Percentiles rank a stretch among this genome's conserved stretches.
Evolutionary conservation across 176 grass and related monocot genomes (phyloP).

Genomic region (Oryza glumipatula): DNA sequence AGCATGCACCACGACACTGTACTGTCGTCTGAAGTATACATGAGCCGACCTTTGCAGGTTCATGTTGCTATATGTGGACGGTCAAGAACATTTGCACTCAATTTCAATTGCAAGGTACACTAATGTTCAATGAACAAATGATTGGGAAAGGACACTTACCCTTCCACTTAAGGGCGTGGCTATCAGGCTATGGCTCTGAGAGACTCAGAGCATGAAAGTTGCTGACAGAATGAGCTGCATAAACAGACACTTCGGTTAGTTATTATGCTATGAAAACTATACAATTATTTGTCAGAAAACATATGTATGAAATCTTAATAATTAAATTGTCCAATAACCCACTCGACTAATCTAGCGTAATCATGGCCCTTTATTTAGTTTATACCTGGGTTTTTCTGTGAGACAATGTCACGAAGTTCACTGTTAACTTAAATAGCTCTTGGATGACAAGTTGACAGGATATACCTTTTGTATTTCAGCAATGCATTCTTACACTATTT

Average conservation of each 20-base stretch:
- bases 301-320: background rate
- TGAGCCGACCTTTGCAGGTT: conserved; percentile 18
- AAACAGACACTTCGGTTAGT: background rate
- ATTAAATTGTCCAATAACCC: background rate
- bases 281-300: background rate
- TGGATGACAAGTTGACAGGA: background rate
- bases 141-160: conserved; percentile 22
- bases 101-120: conserved; percentile 33
- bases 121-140: conserved; percentile 37
- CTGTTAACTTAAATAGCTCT: conserved; percentile 8
- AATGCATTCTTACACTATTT: background rate
- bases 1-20: conserved; percentile 1
- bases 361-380: background rate
- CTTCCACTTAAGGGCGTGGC: background rate
- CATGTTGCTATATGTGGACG: conserved; percentile 17
- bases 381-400: background rate
- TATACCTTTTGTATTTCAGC: conserved; percentile 24
- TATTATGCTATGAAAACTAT: background rate
- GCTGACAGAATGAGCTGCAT: background rate
- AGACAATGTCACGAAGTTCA: background rate
- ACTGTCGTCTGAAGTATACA: conserved; percentile 20
- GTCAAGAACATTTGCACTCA: conserved; percentile 9
- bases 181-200: background rate
- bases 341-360: background rate
- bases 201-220: background rate